Percentiles rank a stretch among this genome's conserved stretches.
Conservation (phyloP, 2,329 filamentous ascomycete species). For the Trichoderma sp. region DNA sequence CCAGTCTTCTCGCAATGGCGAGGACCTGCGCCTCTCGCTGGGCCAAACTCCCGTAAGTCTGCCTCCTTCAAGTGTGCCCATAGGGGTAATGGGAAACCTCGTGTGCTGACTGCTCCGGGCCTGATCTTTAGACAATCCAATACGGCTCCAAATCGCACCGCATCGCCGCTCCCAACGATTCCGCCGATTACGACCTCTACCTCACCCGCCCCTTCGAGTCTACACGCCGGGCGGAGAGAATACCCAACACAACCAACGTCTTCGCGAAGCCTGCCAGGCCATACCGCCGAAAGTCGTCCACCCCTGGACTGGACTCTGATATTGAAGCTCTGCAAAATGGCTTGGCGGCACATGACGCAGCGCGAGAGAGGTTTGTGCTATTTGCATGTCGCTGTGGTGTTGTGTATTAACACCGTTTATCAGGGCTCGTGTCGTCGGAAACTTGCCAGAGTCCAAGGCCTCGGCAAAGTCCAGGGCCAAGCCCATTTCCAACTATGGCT, state of each 20-base stretch:
- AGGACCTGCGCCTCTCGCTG: constrained; percentile 55
- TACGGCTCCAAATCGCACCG: constrained; percentile 52
- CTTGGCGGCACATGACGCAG: constrained; percentile 36
- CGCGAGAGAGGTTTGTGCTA: constrained; percentile 36
- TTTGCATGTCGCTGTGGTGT: constrained; percentile 18
- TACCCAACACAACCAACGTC: constrained; percentile 52
- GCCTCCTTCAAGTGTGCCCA: background rate
- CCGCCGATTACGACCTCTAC: constrained; percentile 55
- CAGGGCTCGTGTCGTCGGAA: constrained; percentile 37
- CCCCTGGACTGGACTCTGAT: constrained; percentile 47
- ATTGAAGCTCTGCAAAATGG: constrained; percentile 48
- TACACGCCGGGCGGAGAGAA: constrained; percentile 44
- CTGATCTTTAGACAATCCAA: constrained; percentile 45
- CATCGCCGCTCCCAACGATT: constrained; percentile 44
- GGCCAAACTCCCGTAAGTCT: constrained; percentile 58
- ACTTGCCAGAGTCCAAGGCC: constrained; percentile 32
- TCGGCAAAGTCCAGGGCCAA: constrained; percentile 42
- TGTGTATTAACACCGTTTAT: constrained; percentile 15
- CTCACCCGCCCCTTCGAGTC: constrained; percentile 51
- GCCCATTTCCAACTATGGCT: constrained; percentile 40
- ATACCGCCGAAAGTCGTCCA: constrained; percentile 33
- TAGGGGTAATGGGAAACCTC: background rate
- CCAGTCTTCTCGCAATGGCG: constrained; percentile 54
- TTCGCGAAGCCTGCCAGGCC: constrained; percentile 42
- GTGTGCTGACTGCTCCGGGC: constrained; percentile 22